These are phyloP conservation scores for Cladophialophora carrionii DNA, from an alignment of 2,329 filamentous ascomycete species.

Conservation along the genomic window DNA sequence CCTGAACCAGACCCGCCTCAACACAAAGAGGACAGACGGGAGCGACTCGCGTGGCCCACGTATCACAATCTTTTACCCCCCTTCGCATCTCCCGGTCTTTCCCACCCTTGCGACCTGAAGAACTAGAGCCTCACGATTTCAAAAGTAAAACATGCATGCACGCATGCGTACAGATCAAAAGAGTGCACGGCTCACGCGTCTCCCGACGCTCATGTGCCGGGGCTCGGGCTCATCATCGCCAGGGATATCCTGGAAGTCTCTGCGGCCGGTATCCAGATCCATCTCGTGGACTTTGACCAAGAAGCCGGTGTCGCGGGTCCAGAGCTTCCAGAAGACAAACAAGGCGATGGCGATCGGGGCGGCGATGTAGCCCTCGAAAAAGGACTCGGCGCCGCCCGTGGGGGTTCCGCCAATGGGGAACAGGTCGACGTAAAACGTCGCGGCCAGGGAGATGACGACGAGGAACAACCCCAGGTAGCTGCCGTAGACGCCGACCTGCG, in stretches of 20 bases:
- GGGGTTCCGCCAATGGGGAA: slow-evolving; percentile 65
- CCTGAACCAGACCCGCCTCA: too few relatives aligned
- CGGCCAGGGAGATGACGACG: slow-evolving; percentile 57
- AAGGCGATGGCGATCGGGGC: slow-evolving; percentile 60
- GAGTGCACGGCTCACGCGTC: slow-evolving; percentile 25
- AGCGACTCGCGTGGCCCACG: too few relatives aligned
- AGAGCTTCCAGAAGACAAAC: slow-evolving; percentile 50
- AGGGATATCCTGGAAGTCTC: slow-evolving; percentile 55
- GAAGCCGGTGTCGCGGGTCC: slow-evolving; percentile 21
- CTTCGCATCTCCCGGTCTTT: too few relatives aligned
- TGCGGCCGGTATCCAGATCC: slow-evolving; percentile 72
- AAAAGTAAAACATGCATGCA: too few relatives aligned
- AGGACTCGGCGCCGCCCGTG: slow-evolving; percentile 59
- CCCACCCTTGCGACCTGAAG: too few relatives aligned
- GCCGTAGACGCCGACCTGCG: slow-evolving; percentile 76
- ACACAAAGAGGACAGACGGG: too few relatives aligned
- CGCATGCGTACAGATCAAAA: slow-evolving; percentile 17
- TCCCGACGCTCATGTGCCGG: slow-evolving; percentile 25
- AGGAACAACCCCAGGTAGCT: slow-evolving; percentile 79
- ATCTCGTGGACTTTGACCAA: slow-evolving; percentile 27
- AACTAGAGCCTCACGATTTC: too few relatives aligned
- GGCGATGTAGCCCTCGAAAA: slow-evolving; percentile 68
- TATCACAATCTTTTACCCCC: too few relatives aligned
- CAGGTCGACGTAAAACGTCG: slow-evolving; percentile 86
- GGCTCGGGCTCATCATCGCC: slow-evolving; percentile 15